Base-by-base conservation (phyloP, 1,139 yeast species). In the Pichia cactophila region DNA sequence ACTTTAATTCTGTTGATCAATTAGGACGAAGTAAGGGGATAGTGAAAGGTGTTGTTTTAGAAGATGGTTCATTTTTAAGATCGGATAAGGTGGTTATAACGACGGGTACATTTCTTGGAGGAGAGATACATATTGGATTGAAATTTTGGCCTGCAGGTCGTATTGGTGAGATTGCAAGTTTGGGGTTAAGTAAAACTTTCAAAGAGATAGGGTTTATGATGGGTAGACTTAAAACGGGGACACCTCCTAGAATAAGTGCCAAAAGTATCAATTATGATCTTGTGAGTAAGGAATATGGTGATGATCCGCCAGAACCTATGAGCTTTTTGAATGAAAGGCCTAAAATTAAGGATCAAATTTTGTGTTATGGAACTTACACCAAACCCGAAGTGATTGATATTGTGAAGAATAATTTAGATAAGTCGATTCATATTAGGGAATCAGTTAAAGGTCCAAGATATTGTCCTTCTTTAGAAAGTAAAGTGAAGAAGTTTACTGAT, bases 381-480 rank as follows among this genome's bases (percentile, higher is more conserved):
- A 89, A 89, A 0, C 77, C 80, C 0, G 80, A 74, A 43, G 72
- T 95, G 50, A 97, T 90, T 62, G 73, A 81, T 9, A 67, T 88
- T 31, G 72, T 94, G 29, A 70, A 81, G 17, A 69, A 74, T 1
- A 90, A 92, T 62, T 72, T 94, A 46, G 84, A 87, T 61, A 78
- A 85, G 61, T 83, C 96, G 3, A 79, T 92, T 12, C 99, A 94
- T 65, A 90, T 94, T 36, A 71, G 90, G 54, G 98, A 94, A 69
- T 85, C 96, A 0, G 96, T 92, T 8, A 88, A 87, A 59, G 98
- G 98, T 0, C 99, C 99, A 2, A 71, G 99, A 31, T 94, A 94
- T 64, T 94, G 99, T 67, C 99, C 99, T 1, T 90, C 97, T 0
- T 81, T 94, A 43, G 99, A 94, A 63, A 81, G 95, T 7, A 94